A percentile compares a stretch with the other conserved stretches of the same genome.
Evolutionary conservation across 2,329 filamentous ascomycete species (phyloP).

Genomic region (Aspergillus cejpii): DNA sequence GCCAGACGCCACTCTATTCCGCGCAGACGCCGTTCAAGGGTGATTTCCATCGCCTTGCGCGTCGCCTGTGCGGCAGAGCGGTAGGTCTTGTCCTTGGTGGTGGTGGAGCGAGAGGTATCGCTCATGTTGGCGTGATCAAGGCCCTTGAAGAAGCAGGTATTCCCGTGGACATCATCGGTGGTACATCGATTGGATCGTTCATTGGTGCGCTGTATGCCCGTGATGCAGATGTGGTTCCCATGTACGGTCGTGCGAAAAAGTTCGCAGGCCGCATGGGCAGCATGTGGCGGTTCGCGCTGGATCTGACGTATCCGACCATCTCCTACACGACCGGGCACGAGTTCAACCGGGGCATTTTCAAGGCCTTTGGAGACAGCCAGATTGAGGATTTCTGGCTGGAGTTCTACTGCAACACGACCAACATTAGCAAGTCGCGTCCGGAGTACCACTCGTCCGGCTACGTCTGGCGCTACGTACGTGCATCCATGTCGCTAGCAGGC

Average conservation of each 20-base stretch:
- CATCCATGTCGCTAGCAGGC: slow-evolving; percentile 93
- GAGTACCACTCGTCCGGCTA: slow-evolving; percentile 96
- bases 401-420: slow-evolving; percentile 98
- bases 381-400: slow-evolving; percentile 99
- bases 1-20: slow-evolving; percentile 81
- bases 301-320: slow-evolving; percentile 90
- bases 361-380: slow-evolving; percentile 91
- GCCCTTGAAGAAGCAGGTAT: slow-evolving; percentile 95
- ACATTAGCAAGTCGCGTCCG: slow-evolving; percentile 85
- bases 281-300: slow-evolving; percentile 96
- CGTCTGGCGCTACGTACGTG: slow-evolving; percentile 92
- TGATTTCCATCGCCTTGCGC: slow-evolving; percentile 88
- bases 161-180: slow-evolving; percentile 89
- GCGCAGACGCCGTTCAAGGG: slow-evolving; percentile 90
- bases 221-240: slow-evolving; percentile 92
- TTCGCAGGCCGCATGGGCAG: slow-evolving; percentile 98
- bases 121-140: slow-evolving; percentile 88
- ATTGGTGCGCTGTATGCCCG: slow-evolving; percentile 92
- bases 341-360: slow-evolving; percentile 98
- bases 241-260: slow-evolving; percentile 95
- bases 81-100: slow-evolving; percentile 91
- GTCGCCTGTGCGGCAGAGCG: slow-evolving; percentile 85
- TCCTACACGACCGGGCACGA: slow-evolving; percentile 98
- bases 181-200: slow-evolving; percentile 93
- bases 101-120: slow-evolving; percentile 83